Conservation (phyloP, 1,139 yeast genomes). For the Scheffersomyces titani region DNA sequence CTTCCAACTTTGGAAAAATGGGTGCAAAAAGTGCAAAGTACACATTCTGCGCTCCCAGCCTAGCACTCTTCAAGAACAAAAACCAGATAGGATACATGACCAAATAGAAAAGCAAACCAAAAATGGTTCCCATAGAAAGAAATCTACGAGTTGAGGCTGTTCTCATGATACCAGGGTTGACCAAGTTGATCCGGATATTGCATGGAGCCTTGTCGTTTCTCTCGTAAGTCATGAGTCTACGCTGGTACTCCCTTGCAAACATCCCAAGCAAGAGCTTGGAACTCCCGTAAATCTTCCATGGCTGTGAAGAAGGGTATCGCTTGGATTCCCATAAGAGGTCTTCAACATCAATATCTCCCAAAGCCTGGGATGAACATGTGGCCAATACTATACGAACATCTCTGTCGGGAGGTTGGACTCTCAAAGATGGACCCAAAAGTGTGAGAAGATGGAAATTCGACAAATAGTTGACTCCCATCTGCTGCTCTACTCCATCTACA, state of each 20-base stretch:
- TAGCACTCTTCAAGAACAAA: conserved; percentile 71
- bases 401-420: conserved; percentile 90
- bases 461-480: conserved; percentile 79
- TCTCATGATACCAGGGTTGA: conserved; percentile 91
- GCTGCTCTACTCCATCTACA: conserved; percentile 81
- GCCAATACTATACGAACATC: conserved; percentile 82
- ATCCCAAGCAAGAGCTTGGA: conserved; percentile 76
- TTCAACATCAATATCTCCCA: conserved; percentile 63
- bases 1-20: conserved; percentile 54
- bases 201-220: conserved; percentile 68
- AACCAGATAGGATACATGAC: conserved; percentile 80
- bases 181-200: conserved; percentile 71
- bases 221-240: conserved; percentile 54
- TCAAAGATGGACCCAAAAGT: conserved; percentile 74
- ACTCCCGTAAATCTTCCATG: conserved; percentile 80
- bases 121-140: conserved; percentile 71
- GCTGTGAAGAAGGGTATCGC: conserved; percentile 59
- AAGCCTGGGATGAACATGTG: conserved; percentile 73
- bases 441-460: conserved; percentile 81
- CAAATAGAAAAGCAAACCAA: conserved; percentile 69
- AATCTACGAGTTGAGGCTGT: conserved; percentile 83
- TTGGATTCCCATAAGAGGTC: conserved; percentile 70
- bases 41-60: conserved; percentile 78
- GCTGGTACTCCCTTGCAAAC: conserved; percentile 76
- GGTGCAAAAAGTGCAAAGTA: conserved; percentile 75